Percentiles rank a stretch among this genome's conserved stretches.
phyloP scores from a whole-genome alignment of 2,329 filamentous ascomycete genomes.

The Microcyclosporella mali region DNA sequence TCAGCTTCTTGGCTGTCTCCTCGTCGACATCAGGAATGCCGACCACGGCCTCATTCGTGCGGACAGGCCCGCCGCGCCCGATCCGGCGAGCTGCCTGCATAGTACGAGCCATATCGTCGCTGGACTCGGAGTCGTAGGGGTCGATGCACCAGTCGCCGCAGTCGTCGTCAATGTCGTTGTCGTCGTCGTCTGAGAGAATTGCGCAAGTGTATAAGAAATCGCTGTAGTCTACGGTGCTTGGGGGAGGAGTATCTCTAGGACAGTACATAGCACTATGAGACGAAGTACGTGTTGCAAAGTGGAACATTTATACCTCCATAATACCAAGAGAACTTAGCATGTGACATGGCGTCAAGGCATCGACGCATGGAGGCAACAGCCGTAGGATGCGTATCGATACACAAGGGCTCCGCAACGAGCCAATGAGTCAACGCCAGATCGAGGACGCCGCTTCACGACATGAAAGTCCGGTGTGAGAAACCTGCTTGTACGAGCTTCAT shows the following conservation, averaged over 20 bases:
- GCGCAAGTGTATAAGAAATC: too few relatives aligned
- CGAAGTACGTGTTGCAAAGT: neutral
- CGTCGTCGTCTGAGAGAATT: too few relatives aligned
- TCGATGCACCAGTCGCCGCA: conserved; percentile 4
- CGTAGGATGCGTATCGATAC: too few relatives aligned
- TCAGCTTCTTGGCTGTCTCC: conserved; percentile 19
- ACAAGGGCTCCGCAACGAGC: too few relatives aligned
- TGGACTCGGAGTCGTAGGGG: neutral
- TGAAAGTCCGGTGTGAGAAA: too few relatives aligned
- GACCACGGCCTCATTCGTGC: conserved; percentile 7
- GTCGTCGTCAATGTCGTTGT: too few relatives aligned
- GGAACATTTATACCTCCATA: conserved; percentile 1
- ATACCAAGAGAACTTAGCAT: neutral
- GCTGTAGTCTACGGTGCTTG: too few relatives aligned
- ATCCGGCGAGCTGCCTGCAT: conserved; percentile 15
- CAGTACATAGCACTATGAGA: too few relatives aligned
- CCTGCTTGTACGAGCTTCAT: too few relatives aligned
- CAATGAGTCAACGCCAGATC: too few relatives aligned
- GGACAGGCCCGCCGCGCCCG: conserved; percentile 7
- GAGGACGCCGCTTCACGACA: too few relatives aligned
- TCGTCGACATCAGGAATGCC: conserved; percentile 19
- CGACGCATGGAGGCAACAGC: neutral
- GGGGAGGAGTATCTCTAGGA: too few relatives aligned
- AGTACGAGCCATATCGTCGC: conserved; percentile 8
- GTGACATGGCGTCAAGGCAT: conserved; percentile 1